Evolutionary conservation across 2,329 filamentous ascomycete genomes (phyloP).

Genomic region (Penicillium sp.): DNA sequence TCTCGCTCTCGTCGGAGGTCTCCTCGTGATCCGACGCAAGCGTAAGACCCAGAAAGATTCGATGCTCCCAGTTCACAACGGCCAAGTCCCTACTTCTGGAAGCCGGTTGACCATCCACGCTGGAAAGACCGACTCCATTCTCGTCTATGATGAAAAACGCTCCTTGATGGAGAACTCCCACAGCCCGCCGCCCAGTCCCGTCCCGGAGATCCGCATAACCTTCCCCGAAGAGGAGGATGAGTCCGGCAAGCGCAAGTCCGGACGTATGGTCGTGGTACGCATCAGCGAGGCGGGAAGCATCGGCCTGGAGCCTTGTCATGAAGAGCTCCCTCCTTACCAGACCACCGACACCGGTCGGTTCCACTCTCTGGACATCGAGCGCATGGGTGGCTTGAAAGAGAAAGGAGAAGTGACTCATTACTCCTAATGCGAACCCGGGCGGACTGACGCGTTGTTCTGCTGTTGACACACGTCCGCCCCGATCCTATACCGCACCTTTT

Average conservation of each 20-base stretch:
- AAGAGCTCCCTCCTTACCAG: constrained; percentile 83
- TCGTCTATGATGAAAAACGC: constrained; percentile 74
- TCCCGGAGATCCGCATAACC: constrained; percentile 96
- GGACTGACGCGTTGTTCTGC: neutral
- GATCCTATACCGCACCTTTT: constrained; percentile 3
- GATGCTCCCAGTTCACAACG: constrained; percentile 64
- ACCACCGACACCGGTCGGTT: constrained; percentile 74
- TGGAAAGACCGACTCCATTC: constrained; percentile 62
- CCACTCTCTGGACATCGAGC: constrained; percentile 89
- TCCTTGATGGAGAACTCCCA: constrained; percentile 70
- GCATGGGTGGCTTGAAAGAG: constrained; percentile 90
- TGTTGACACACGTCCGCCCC: neutral
- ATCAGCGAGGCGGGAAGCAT: constrained; percentile 81
- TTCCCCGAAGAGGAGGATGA: constrained; percentile 91
- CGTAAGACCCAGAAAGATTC: constrained; percentile 50
- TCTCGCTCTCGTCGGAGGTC: constrained; percentile 60
- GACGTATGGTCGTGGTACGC: constrained; percentile 83
- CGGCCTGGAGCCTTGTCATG: constrained; percentile 76
- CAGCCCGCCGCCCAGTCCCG: constrained; percentile 71
- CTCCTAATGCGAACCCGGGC: constrained; percentile 24
- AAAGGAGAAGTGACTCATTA: constrained; percentile 54
- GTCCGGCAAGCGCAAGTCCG: constrained; percentile 69
- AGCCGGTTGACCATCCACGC: constrained; percentile 56
- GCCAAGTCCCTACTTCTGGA: constrained; percentile 48
- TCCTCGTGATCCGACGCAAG: constrained; percentile 68